A percentile compares a stretch with the other conserved stretches of the same genome.
phyloP scores from a whole-genome alignment of 2,329 filamentous ascomycete genomes.

The Pseudogymnoascus sp. region DNA sequence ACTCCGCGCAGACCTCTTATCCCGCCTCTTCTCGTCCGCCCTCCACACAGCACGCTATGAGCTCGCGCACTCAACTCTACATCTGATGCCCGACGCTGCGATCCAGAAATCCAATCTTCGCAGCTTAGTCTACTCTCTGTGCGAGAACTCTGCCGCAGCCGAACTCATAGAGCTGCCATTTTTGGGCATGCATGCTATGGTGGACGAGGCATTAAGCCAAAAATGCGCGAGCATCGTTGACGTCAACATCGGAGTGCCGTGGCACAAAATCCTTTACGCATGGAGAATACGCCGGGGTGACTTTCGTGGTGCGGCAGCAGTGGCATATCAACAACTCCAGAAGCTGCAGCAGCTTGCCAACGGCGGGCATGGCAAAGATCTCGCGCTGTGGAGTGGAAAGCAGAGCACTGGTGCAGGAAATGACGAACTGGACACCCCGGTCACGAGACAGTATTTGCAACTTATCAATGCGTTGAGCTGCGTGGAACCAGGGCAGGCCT shows the following conservation, averaged over 20 bases:
- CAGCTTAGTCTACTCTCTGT: slow-evolving; percentile 62
- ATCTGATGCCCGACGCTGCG: slow-evolving; percentile 61
- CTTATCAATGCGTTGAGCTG: slow-evolving; percentile 90
- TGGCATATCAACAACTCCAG: slow-evolving; percentile 55
- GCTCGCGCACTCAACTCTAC: slow-evolving; percentile 70
- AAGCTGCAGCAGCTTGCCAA: slow-evolving; percentile 41
- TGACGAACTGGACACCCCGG: slow-evolving; percentile 53
- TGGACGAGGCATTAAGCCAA: slow-evolving; percentile 69
- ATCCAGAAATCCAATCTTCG: slow-evolving; percentile 66
- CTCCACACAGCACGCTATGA: slow-evolving; percentile 73
- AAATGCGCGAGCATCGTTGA: slow-evolving; percentile 64
- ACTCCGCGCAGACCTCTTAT: slow-evolving; percentile 61
- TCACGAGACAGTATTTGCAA: slow-evolving; percentile 73
- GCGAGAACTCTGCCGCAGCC: slow-evolving; percentile 54
- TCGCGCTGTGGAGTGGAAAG: slow-evolving; percentile 23
- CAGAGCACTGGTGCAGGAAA: slow-evolving; percentile 30
- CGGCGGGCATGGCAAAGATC: slow-evolving; percentile 51
- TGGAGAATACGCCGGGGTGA: slow-evolving; percentile 77
- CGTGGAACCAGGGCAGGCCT: slow-evolving; percentile 73
- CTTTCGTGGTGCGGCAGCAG: slow-evolving; percentile 68
- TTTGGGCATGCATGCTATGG: slow-evolving; percentile 64
- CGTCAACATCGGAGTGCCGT: slow-evolving; percentile 57
- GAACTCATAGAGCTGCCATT: slow-evolving; percentile 72
- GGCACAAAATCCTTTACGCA: slow-evolving; percentile 83
- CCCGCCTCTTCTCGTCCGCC: slow-evolving; percentile 75